Evolutionary conservation across 2,329 filamentous ascomycete species (phyloP), one percentile per base, ranked within the genome.

Genomic region (Aspergillus proliferans): DNA sequence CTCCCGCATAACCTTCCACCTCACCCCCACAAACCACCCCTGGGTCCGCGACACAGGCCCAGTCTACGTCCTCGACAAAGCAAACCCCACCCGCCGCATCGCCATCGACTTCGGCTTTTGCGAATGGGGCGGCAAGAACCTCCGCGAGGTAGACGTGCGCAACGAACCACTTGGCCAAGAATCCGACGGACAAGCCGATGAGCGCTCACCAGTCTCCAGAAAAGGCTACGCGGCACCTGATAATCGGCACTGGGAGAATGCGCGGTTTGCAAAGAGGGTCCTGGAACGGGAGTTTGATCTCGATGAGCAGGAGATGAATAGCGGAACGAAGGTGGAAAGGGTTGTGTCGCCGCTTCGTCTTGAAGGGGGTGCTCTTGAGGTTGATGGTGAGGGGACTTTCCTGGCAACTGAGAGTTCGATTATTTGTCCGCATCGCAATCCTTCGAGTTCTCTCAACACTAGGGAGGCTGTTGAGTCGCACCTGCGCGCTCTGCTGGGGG

Each of bases 321-420:
- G 12, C 10, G 26, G 10, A 12, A 30, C 36, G 2, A 42, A 48
- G 2, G 56, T 58, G 15, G 50, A 46, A 15, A 38, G 39, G 8
- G 43, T 60, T 2, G 45, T 51, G 7, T 55, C 54, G 15, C 52
- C 48, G 5, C 53, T 63, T 14, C 50, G 55, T 4, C 47, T 54
- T 2, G 63, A 66, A 49, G 62, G 62, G 2, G 63, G 62, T 3
- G 57, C 48, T 6, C 45, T 66, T 3, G 61, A 62, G n/a, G 51
- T 54, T 6, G 64, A 67, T 38, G 64, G 64, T 8, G 57, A 65
- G 21, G 63, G 64, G 14, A 66, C 64, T 2, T 50, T 67, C 12
- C 48, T 66, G 3, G 57, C 55, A 14, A 56, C 61, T 1, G 62
- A 64, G 46, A 65, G 63, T 47, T 60, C 52, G 19, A 58, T 66